These are phyloP conservation scores for Gracilaria gracilis DNA, from an alignment of 23 red algal genomes.

Conservation along the genomic window DNA sequence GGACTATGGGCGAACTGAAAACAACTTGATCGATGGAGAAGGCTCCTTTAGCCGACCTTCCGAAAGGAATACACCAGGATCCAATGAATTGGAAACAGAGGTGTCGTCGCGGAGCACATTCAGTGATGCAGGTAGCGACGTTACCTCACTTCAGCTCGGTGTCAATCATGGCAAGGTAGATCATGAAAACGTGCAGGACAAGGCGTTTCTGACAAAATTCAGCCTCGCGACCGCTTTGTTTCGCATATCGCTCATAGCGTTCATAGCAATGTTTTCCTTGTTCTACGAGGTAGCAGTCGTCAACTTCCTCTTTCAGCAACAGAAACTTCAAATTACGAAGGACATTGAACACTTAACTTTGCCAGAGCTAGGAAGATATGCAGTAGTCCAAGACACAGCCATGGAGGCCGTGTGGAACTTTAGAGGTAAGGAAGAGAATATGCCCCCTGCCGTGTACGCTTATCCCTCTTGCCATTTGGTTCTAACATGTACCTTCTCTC, in stretches of 20 bases:
- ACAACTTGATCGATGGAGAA: background rate
- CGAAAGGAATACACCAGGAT: background rate
- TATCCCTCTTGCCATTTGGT: background rate
- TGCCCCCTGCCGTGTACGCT: background rate
- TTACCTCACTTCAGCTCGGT: no score
- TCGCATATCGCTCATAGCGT: slow-evolving; percentile 31
- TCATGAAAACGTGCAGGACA: background rate
- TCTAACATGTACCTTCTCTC: background rate
- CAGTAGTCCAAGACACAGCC: slow-evolving; percentile 7
- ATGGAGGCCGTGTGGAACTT: slow-evolving; percentile 41
- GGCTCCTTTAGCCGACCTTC: background rate
- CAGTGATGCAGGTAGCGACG: background rate
- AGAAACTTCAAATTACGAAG: slow-evolving; percentile 2
- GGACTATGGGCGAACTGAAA: background rate
- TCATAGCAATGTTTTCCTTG: slow-evolving; percentile 35
- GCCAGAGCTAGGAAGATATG: background rate
- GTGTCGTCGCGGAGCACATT: no score
- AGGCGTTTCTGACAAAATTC: slow-evolving; percentile 25
- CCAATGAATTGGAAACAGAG: background rate
- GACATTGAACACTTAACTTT: slow-evolving; percentile 26
- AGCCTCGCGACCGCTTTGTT: slow-evolving; percentile 18
- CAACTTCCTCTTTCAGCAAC: slow-evolving; percentile 50
- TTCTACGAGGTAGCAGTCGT: slow-evolving; percentile 57
- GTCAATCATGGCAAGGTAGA: background rate
- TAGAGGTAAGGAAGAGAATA: slow-evolving; percentile 13